phyloP scores from a whole-genome alignment of 129 eudicot genomes.

The Centaurea solstitialis region DNA sequence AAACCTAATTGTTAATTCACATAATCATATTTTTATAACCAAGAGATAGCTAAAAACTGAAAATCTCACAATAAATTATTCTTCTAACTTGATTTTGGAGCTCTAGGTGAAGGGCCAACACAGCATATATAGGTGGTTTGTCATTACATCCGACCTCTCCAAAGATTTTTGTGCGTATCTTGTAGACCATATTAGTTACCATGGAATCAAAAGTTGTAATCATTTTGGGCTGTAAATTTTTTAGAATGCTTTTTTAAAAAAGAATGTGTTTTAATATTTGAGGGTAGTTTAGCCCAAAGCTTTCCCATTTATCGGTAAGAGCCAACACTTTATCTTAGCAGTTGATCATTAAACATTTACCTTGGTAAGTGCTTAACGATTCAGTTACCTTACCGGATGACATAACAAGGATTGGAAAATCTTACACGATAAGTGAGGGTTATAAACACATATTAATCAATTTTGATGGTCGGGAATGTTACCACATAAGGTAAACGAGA shows the following conservation, averaged over 20 bases:
- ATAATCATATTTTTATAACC: not conserved
- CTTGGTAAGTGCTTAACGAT: no score
- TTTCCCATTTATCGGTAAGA: no score
- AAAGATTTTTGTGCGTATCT: not conserved
- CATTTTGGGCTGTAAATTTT: not conserved
- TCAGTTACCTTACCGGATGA: no score
- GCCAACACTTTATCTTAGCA: no score
- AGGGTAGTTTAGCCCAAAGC: no score
- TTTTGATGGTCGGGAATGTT: no score
- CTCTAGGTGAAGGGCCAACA: not conserved
- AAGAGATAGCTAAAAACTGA: not conserved
- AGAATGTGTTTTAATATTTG: not conserved
- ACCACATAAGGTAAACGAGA: no score
- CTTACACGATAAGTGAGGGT: no score
- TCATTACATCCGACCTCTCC: not conserved
- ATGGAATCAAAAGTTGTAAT: not conserved
- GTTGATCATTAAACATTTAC: no score
- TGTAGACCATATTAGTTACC: not conserved
- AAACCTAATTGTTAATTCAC: not conserved
- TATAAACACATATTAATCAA: no score
- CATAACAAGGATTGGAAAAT: no score
- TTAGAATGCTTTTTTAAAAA: not conserved
- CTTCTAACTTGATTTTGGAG: not conserved
- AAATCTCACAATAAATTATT: not conserved
- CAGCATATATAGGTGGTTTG: not conserved